Percentiles rank a stretch among this genome's conserved stretches.
Conservation (phyloP, 2,329 filamentous ascomycete genomes). For the Botryotinia convoluta region DNA sequence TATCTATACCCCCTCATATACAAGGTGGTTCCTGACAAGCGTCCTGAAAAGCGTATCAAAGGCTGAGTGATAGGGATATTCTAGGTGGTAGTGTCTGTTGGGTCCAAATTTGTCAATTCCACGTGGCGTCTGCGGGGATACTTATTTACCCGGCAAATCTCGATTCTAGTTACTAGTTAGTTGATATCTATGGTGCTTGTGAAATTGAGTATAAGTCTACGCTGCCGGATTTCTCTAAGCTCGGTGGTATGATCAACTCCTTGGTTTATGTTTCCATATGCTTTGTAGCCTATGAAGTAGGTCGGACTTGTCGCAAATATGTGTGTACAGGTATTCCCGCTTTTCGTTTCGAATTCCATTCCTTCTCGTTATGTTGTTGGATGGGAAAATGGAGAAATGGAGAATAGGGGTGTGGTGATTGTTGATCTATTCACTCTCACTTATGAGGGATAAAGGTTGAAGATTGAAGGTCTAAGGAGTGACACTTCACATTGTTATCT, state of each 20-base stretch:
- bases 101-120: neutral
- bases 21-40: neutral
- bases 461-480: neutral
- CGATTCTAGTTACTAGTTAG: accelerated
- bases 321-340: neutral
- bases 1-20: neutral
- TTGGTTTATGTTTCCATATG: neutral
- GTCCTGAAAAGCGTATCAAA: neutral
- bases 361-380: neutral
- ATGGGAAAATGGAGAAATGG: neutral
- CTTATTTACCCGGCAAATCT: neutral
- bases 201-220: neutral
- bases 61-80: neutral
- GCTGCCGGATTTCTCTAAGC: neutral
- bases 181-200: neutral
- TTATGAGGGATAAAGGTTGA: neutral
- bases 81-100: neutral
- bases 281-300: neutral
- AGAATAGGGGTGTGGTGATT: neutral
- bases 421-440: neutral
- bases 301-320: neutral
- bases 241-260: neutral
- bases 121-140: neutral
- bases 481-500: neutral
- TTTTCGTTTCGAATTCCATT: neutral